Percentiles rank a stretch among this genome's conserved stretches.
Conservation (phyloP, 306 rosid genomes). For the Trifolium repens region DNA sequence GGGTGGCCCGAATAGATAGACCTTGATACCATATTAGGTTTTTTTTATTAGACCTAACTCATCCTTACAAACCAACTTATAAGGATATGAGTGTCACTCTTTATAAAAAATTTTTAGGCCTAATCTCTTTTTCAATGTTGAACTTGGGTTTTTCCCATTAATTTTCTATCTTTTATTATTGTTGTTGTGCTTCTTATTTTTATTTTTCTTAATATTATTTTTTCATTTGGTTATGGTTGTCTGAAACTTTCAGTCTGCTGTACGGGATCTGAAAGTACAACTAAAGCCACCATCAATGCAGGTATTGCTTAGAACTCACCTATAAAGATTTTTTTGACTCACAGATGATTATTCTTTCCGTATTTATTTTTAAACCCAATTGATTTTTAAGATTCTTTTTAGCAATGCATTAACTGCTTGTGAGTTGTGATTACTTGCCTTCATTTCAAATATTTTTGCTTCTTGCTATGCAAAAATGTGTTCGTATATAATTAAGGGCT, state of each 20-base stretch:
- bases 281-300: constrained; percentile 98
- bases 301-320: constrained; percentile 48
- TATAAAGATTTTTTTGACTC: background rate
- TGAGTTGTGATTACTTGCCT: constrained; percentile 4
- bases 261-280: constrained; percentile 86
- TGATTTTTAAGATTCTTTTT: constrained; percentile 7
- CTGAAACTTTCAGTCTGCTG: constrained; percentile 70
- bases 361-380: background rate
- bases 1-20: background rate
- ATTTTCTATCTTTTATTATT: constrained; percentile 10
- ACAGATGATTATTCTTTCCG: constrained; percentile 1
- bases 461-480: background rate
- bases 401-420: constrained; percentile 19
- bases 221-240: constrained; percentile 19
- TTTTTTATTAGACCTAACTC: background rate
- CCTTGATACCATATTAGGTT: background rate
- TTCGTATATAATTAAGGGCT: background rate
- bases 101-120: background rate
- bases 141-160: background rate
- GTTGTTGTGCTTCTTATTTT: background rate
- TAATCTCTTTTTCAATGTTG: background rate
- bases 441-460: background rate
- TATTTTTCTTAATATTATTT: constrained; percentile 1
- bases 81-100: background rate
- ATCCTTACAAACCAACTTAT: background rate